Conservation (phyloP, 176 grass and related monocot genomes). For the Eragrostis curvula region DNA sequence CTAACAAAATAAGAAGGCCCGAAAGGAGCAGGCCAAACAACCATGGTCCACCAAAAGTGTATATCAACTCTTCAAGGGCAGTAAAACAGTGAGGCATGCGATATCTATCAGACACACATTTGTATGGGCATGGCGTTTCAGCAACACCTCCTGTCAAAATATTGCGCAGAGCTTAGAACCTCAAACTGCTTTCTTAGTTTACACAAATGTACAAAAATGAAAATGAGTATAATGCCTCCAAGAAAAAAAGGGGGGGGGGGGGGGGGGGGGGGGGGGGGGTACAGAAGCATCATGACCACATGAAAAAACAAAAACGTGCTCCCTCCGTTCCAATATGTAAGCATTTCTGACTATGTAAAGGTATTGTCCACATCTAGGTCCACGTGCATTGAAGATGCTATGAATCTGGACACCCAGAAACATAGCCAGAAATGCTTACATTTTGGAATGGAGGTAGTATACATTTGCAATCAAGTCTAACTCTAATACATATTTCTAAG, state of each 20-base stretch:
- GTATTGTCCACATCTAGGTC: too few species aligned
- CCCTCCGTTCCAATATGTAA: too few species aligned
- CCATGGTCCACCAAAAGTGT: constrained; percentile 96
- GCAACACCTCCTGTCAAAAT: constrained; percentile 80
- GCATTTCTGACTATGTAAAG: too few species aligned
- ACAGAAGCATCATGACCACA: constrained; percentile 8
- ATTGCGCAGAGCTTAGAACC: constrained; percentile 26
- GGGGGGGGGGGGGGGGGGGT: too few species aligned
- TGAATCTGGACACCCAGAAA: too few species aligned
- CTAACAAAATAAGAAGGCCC: constrained; percentile 89
- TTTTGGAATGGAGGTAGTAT: too few species aligned
- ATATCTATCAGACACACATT: constrained; percentile 95
- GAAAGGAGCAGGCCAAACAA: constrained; percentile 94
- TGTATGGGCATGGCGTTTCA: constrained; percentile 89
- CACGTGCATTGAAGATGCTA: too few species aligned
- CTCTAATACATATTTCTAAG: constrained; percentile 17
- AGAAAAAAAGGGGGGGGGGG: too few species aligned
- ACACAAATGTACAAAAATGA: constrained; percentile 16
- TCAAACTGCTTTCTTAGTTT: constrained; percentile 13
- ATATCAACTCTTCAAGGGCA: constrained; percentile 90
- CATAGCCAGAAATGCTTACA: too few species aligned
- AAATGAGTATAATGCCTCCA: too few species aligned
- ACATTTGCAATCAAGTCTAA: constrained; percentile 20
- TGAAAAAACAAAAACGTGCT: background rate
- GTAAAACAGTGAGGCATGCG: constrained; percentile 98